Evolutionary conservation across 176 grass and related monocot genomes (phyloP).

Genomic region (Ampelocalamus luodianensis): DNA sequence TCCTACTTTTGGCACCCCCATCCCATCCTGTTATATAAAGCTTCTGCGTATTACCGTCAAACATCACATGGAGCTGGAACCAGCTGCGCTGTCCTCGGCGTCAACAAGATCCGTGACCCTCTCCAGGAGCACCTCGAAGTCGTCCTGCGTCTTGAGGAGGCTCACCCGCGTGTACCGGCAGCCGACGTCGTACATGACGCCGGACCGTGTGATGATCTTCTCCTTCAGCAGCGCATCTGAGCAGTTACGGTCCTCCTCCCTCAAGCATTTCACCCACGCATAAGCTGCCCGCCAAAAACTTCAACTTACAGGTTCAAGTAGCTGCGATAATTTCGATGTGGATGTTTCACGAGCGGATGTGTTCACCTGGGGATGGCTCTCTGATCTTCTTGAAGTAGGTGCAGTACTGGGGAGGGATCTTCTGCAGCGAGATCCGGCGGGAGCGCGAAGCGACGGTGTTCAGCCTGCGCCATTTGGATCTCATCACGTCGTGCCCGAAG

Average conservation of each 20-base stretch:
- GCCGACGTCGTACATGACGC: not conserved
- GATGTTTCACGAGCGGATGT: not conserved
- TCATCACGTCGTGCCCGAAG: conserved; percentile 62
- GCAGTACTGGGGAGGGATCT: conserved; percentile 61
- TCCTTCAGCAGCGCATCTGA: conserved; percentile 45
- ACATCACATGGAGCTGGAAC: conserved; percentile 36
- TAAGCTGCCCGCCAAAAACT: conserved; percentile 56
- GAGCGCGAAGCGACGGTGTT: conserved; percentile 53
- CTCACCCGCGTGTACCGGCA: conserved; percentile 60
- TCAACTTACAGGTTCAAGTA: not conserved
- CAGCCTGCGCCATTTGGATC: conserved; percentile 58
- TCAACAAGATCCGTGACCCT: conserved; percentile 59
- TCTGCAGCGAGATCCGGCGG: conserved; percentile 69
- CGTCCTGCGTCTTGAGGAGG: conserved; percentile 65
- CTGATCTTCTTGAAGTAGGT: conserved; percentile 61
- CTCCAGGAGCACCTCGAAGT: conserved; percentile 71
- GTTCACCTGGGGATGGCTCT: conserved; percentile 71
- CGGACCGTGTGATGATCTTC: conserved; percentile 55
- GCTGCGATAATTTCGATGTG: not conserved
- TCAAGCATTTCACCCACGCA: conserved; percentile 81
- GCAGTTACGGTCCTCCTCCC: conserved; percentile 74
- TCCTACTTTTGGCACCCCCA: not conserved
- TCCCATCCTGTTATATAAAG: not conserved
- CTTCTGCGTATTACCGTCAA: not conserved
- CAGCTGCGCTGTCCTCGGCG: conserved; percentile 18